Evolutionary conservation across 2,329 filamentous ascomycete species (phyloP).

Genomic region (Cladosporium sphaerospermum): DNA sequence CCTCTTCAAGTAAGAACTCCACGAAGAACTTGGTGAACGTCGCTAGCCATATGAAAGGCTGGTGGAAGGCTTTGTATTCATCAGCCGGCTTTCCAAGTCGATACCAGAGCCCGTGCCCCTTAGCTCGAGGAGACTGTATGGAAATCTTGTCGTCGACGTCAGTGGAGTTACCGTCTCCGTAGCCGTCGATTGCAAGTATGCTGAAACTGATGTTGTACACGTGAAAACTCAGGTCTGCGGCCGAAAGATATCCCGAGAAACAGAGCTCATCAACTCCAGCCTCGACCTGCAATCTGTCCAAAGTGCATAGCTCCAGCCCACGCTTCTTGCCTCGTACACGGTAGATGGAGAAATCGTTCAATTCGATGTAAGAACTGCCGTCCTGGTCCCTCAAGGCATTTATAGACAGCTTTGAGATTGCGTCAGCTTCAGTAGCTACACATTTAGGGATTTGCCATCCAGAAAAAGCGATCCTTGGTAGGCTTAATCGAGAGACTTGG

Average conservation of each 20-base stretch:
- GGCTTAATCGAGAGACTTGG: neutral
- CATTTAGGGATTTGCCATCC: constrained; percentile 1
- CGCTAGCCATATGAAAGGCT: constrained; percentile 63
- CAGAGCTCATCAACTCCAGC: constrained; percentile 38
- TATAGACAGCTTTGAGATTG: neutral
- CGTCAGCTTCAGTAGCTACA: too few relatives aligned
- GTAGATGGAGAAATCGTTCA: constrained; percentile 21
- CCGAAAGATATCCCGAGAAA: constrained; percentile 56
- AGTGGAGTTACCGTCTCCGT: constrained; percentile 48
- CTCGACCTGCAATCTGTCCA: constrained; percentile 47
- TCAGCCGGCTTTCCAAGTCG: constrained; percentile 48
- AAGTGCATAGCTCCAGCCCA: constrained; percentile 47
- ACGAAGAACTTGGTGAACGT: constrained; percentile 66
- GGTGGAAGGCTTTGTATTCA: constrained; percentile 58
- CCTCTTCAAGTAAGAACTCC: constrained; percentile 50
- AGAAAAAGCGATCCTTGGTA: neutral
- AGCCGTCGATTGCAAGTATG: constrained; percentile 60
- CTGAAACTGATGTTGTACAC: constrained; percentile 53
- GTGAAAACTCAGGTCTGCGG: constrained; percentile 40
- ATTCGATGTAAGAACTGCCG: constrained; percentile 12
- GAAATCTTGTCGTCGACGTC: constrained; percentile 44
- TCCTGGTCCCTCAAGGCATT: neutral
- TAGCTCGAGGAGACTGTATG: constrained; percentile 49
- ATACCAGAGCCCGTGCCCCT: constrained; percentile 53
- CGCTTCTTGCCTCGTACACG: constrained; percentile 23